Evolutionary conservation across 768 basidiomycete species (phyloP).

Genomic region (Mycena haematopus): DNA sequence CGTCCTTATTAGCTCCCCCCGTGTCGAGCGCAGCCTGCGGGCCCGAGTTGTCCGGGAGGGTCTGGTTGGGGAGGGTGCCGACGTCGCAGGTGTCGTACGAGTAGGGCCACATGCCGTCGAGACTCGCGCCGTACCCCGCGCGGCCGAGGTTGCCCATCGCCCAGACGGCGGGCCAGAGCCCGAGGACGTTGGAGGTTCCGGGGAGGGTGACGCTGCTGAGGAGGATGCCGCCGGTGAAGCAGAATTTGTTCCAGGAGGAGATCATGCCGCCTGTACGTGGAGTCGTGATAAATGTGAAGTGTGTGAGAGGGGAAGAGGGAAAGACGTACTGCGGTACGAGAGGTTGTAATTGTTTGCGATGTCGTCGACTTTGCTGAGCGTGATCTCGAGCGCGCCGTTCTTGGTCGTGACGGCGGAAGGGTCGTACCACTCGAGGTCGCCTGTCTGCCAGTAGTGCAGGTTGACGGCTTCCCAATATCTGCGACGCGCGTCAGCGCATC

Average conservation of each 20-base stretch:
- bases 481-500: slow-evolving; percentile 39
- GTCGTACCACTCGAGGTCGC: slow-evolving; percentile 85
- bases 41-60: slow-evolving; percentile 50
- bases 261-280: neutral
- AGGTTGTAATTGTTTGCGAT: slow-evolving; percentile 42
- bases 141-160: slow-evolving; percentile 12
- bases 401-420: slow-evolving; percentile 75
- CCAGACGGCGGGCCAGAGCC: slow-evolving; percentile 17
- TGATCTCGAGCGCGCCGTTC: slow-evolving; percentile 67
- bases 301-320: neutral
- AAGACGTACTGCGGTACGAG: slow-evolving; percentile 38
- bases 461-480: slow-evolving; percentile 77
- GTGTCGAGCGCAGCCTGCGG: slow-evolving; percentile 67
- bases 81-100: slow-evolving; percentile 78
- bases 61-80: neutral
- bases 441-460: slow-evolving; percentile 80
- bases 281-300: neutral
- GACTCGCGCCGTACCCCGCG: slow-evolving; percentile 3
- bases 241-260: slow-evolving; percentile 65
- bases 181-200: slow-evolving; percentile 41
- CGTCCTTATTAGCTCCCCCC: slow-evolving; percentile 57
- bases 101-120: slow-evolving; percentile 69
- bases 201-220: slow-evolving; percentile 53
- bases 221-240: slow-evolving; percentile 80
- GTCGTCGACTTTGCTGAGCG: slow-evolving; percentile 74